phyloP scores from a whole-genome alignment of 108 stramenopile species.

The Cyclostephanos tholiformis region DNA sequence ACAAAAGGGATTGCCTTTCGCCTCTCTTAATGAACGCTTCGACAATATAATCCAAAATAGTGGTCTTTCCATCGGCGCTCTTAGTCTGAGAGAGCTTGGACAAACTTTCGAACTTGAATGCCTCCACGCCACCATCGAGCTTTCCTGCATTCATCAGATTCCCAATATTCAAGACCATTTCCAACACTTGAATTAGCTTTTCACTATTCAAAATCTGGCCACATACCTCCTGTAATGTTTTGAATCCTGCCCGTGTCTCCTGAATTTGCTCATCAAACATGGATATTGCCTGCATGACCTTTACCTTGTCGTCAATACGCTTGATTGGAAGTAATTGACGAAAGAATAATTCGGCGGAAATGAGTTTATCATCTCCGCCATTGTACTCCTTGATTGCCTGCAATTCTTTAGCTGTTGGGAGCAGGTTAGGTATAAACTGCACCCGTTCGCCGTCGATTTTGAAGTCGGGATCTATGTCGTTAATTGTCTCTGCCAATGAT shows the following conservation, averaged over 20 bases:
- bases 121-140: conserved; percentile 75
- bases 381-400: conserved; percentile 67
- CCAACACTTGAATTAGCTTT: conserved; percentile 78
- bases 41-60: conserved; percentile 93
- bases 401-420: conserved; percentile 74
- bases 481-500: conserved; percentile 75
- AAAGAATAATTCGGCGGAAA: conserved; percentile 84
- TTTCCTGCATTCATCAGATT: conserved; percentile 93
- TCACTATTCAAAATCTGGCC: conserved; percentile 77
- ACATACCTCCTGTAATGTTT: conserved; percentile 71
- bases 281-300: conserved; percentile 78
- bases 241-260: conserved; percentile 58
- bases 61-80: conserved; percentile 91
- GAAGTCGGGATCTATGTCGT: conserved; percentile 70
- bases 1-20: conserved; percentile 59
- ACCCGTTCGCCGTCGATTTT: conserved; percentile 77
- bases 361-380: conserved; percentile 64
- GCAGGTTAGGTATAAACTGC: conserved; percentile 77
- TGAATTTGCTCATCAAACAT: conserved; percentile 66
- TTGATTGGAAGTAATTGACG: conserved; percentile 65
- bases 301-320: conserved; percentile 76
- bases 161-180: conserved; percentile 87
- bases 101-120: conserved; percentile 94
- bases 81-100: conserved; percentile 91
- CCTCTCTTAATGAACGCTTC: conserved; percentile 72